Evolutionary conservation across 768 basidiomycete species (phyloP), one percentile per base, ranked within the genome.

Genomic region (Collybiopsis luxurians): DNA sequence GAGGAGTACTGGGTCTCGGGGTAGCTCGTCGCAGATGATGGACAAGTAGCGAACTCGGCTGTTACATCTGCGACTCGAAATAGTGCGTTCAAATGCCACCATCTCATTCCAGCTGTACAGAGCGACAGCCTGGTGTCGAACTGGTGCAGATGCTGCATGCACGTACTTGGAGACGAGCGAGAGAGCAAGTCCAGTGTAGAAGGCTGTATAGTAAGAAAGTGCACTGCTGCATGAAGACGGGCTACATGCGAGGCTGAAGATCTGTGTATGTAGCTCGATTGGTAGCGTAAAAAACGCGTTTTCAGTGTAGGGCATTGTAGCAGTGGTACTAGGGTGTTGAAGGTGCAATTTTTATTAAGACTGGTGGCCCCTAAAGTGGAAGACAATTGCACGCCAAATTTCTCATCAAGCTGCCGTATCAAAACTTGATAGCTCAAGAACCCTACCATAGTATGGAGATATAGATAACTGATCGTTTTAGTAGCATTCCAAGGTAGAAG

Each of bases 21-120:
- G 53, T 30, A 44, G n/a, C 28, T 54, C 53, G 23, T 54, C 53
- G n/a, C 26, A 24, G 31, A 54, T 54, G 43, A 54, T 26, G 2
- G 53, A 40, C 53, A 54, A 31, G 27, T 54, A 54, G 27, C 27
- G 27, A n/a, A 42, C 40, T 13, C 31, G 24, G 19, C 27, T 34
- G 24, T 19, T 17, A 36, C 30, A 21, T 21, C 7, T 17, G 28
- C 3, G 27, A 9, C n/a, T 4, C 5, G 39, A 30, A 17, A 44
- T 27, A 12, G 30, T 24, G 19, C 42, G 24, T 13, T 43, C 24
- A 31, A 54, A 54, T 24, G n/a, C 42, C n/a, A 43, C 9, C 2
- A 54, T 54, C 17, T 42, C 26, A 7, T 10, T 40, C 53, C 53
- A 54, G 6, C 53, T 38, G 15, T 31, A 42, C 4, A 54, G 26